Conservation (phyloP, 108 stramenopile species). For the Cyclostephanos tholiformis region DNA sequence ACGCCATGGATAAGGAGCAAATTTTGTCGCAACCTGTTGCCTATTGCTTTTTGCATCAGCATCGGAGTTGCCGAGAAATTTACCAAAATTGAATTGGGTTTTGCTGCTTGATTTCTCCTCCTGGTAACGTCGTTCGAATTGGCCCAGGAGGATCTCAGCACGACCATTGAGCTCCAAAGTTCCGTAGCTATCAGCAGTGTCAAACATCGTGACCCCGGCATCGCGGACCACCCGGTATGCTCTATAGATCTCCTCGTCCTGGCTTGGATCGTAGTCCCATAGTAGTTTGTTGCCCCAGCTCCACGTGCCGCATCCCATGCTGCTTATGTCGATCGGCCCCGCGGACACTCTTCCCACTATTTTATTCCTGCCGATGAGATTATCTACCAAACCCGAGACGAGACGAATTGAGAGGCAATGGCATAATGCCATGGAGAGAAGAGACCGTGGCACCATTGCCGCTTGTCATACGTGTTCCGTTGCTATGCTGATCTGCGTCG, state of each 20-base stretch:
- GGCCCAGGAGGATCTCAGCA: constrained; percentile 77
- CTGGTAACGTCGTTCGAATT: constrained; percentile 76
- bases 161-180: constrained; percentile 84
- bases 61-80: constrained; percentile 26
- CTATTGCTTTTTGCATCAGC: constrained; percentile 18
- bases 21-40: constrained; percentile 86
- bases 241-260: constrained; percentile 82
- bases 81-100: constrained; percentile 29
- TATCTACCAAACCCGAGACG: constrained; percentile 3
- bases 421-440: constrained; percentile 4
- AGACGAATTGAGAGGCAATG: constrained; percentile 8
- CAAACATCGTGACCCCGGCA: constrained; percentile 83
- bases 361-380: constrained; percentile 7
- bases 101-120: constrained; percentile 38
- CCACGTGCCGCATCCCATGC: constrained; percentile 84
- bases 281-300: constrained; percentile 83
- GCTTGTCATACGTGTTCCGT: neutral
- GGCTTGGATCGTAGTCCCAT: constrained; percentile 79
- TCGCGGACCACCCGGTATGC: constrained; percentile 66
- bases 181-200: constrained; percentile 87
- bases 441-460: constrained; percentile 9
- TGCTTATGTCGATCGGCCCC: constrained; percentile 72
- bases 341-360: constrained; percentile 63
- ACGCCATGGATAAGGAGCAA: constrained; percentile 90
- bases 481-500: too few species aligned